Evolutionary conservation across 2,329 filamentous ascomycete genomes (phyloP), one percentile per base, ranked within the genome.

Genomic region (Thielaviopsis euricoi): DNA sequence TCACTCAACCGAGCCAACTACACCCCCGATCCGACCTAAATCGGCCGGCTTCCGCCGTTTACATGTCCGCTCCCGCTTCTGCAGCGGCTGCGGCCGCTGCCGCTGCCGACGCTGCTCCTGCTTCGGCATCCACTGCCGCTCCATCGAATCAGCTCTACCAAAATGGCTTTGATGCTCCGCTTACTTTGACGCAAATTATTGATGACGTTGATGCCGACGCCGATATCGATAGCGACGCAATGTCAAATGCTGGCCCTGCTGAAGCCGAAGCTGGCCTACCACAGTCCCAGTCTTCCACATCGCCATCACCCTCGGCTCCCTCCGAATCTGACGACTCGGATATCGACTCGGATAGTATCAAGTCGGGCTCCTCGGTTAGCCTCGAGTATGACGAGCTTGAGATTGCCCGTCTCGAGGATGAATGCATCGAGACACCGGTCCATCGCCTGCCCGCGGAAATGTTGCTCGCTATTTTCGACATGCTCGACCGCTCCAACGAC

Each of bases 271-370:
- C 4, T n/a, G 37, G 15, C 37, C 10, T 43, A n/a, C 37, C 17
- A n/a, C 37, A 43, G 17, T 43, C 37, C 3, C 40, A 56, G n/a
- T 60, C 58, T 10, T 79, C 78, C 1, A 79, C 78, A 3, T 87
- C 84, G 6, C 86, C 83, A 59, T 87, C 85, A 67, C 89, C 86
- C 1, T 86, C 86, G 51, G 81, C 79, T 55, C 82, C 85, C 56
- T 82, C 81, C 67, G 86, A 89, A 67, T 89, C 94, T 71, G 86
- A 90, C 67, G 91, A 96, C 71, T 95, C 89, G 64, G 91, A 96
- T 72, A 95, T 93, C 71, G 93, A 93, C 70, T 85, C 86, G 68
- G 80, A 79, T 59, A 85, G 86, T 65, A 95, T 96, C 73, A 91
- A 96, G 72, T 96, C 91, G 3, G 81, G 93, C 68, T 96, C 91